Percentiles rank a stretch among this genome's conserved stretches.
phyloP scores from a whole-genome alignment of 2,329 filamentous ascomycete genomes.

The Microdochium paspali region DNA sequence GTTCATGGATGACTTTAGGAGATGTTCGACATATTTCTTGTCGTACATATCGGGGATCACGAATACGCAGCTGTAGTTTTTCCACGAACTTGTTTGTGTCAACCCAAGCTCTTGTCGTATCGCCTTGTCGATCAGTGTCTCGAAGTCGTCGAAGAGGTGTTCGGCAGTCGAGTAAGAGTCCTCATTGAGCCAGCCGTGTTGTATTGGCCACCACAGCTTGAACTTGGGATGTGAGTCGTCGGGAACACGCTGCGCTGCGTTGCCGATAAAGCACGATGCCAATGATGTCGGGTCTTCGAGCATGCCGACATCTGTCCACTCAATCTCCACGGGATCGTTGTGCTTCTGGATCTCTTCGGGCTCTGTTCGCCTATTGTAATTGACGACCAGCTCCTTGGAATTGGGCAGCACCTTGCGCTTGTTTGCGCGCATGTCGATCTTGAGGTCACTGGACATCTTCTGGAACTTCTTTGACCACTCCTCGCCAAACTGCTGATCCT shows the following conservation, averaged over 20 bases:
- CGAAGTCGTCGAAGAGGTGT: slow-evolving; percentile 77
- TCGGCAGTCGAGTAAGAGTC: slow-evolving; percentile 74
- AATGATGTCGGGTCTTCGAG: slow-evolving; percentile 54
- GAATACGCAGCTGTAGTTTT: slow-evolving; percentile 91
- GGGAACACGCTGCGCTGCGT: slow-evolving; percentile 74
- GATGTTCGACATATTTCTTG: slow-evolving; percentile 78
- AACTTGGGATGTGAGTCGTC: slow-evolving; percentile 85
- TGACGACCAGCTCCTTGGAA: slow-evolving; percentile 89
- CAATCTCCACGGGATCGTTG: slow-evolving; percentile 87
- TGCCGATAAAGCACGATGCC: slow-evolving; percentile 65
- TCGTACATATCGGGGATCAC: slow-evolving; percentile 96
- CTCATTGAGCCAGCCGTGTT: slow-evolving; percentile 81
- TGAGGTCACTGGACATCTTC: slow-evolving; percentile 78
- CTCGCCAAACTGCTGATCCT: slow-evolving; percentile 79
- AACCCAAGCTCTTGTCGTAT: slow-evolving; percentile 79
- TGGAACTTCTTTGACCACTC: slow-evolving; percentile 69
- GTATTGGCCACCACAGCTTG: slow-evolving; percentile 87
- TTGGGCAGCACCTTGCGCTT: slow-evolving; percentile 96
- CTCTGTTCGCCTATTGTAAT: slow-evolving; percentile 79
- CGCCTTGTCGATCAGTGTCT: slow-evolving; percentile 76
- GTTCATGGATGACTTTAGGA: slow-evolving; percentile 76
- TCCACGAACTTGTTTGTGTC: slow-evolving; percentile 69
- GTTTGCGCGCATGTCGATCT: slow-evolving; percentile 82
- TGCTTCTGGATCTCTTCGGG: slow-evolving; percentile 86
- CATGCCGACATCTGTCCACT: slow-evolving; percentile 79